phyloP scores from a whole-genome alignment of 805 yeast species.

The Nakazawaea siamensis region DNA sequence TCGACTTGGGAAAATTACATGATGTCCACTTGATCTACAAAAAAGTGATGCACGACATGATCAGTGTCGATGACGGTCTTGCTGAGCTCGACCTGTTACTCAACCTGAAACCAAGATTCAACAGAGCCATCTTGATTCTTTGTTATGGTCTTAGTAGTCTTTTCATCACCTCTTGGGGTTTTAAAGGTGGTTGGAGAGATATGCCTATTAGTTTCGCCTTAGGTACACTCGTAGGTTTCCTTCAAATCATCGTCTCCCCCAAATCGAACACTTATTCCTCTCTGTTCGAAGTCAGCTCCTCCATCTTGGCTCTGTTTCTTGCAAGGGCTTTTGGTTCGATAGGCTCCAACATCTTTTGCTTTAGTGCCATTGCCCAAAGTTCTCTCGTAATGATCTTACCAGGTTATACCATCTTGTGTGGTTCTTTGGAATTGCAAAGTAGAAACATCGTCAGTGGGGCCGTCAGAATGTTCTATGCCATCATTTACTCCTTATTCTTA shows the following conservation, averaged over 20 bases:
- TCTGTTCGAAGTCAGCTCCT: constrained; percentile 75
- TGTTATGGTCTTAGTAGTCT: constrained; percentile 68
- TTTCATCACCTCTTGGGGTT: constrained; percentile 68
- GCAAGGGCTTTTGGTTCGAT: constrained; percentile 79
- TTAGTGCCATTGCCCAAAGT: constrained; percentile 76
- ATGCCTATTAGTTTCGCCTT: constrained; percentile 67
- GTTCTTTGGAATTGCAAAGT: constrained; percentile 74
- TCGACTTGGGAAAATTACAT: constrained; percentile 62
- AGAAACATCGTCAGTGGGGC: constrained; percentile 78
- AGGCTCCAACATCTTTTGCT: constrained; percentile 47
- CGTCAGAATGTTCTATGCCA: constrained; percentile 85
- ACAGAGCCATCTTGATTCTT: constrained; percentile 61
- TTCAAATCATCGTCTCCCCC: constrained; percentile 68
- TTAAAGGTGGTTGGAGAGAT: constrained; percentile 71
- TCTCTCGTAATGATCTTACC: constrained; percentile 76
- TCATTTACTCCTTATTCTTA: constrained; percentile 70
- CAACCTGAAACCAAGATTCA: constrained; percentile 43
- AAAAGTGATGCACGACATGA: constrained; percentile 68
- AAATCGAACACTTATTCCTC: constrained; percentile 67
- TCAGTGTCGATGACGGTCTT: constrained; percentile 74
- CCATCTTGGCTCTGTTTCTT: constrained; percentile 71
- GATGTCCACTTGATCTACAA: constrained; percentile 70
- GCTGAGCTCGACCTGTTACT: constrained; percentile 53
- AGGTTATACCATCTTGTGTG: constrained; percentile 77
- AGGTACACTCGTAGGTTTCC: constrained; percentile 65